Evolutionary conservation across 352 stramenopile genomes (phyloP).

Genomic region (Phytopythium chamaehyphon): DNA sequence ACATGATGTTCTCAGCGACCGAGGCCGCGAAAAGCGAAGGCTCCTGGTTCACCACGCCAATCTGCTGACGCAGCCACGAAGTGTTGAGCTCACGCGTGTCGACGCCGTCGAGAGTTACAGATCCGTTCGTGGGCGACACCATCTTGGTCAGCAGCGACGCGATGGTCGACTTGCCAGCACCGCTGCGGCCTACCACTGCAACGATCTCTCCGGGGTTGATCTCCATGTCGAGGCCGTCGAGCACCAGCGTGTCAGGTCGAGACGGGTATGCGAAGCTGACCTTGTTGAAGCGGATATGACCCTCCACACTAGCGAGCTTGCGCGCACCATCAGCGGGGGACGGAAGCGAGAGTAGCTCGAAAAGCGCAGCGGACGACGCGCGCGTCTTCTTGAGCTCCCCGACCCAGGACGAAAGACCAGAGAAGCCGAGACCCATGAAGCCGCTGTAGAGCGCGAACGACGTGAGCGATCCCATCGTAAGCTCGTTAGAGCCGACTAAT

Average conservation of each 20-base stretch:
- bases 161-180: conserved; percentile 82
- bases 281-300: conserved; percentile 70
- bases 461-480: conserved; percentile 88
- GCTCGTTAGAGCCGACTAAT: conserved; percentile 74
- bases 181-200: conserved; percentile 83
- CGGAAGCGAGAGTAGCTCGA: conserved; percentile 55
- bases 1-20: conserved; percentile 86
- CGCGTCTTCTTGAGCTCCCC: conserved; percentile 73
- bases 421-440: conserved; percentile 90
- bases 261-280: conserved; percentile 85
- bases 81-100: conserved; percentile 64
- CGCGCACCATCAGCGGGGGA: conserved; percentile 30
- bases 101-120: conserved; percentile 64
- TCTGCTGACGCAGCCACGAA: conserved; percentile 76
- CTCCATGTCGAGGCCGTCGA: conserved; percentile 59
- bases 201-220: conserved; percentile 80
- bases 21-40: conserved; percentile 78
- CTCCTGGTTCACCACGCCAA: conserved; percentile 86
- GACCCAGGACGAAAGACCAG: conserved; percentile 78
- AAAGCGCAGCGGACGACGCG: conserved; percentile 70
- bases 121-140: conserved; percentile 49
- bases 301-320: conserved; percentile 45
- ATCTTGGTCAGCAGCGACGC: conserved; percentile 80
- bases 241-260: conserved; percentile 59
- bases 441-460: conserved; percentile 90